phyloP scores from a whole-genome alignment of 257 asterid genomes.

The Anisodus tanguticus region DNA sequence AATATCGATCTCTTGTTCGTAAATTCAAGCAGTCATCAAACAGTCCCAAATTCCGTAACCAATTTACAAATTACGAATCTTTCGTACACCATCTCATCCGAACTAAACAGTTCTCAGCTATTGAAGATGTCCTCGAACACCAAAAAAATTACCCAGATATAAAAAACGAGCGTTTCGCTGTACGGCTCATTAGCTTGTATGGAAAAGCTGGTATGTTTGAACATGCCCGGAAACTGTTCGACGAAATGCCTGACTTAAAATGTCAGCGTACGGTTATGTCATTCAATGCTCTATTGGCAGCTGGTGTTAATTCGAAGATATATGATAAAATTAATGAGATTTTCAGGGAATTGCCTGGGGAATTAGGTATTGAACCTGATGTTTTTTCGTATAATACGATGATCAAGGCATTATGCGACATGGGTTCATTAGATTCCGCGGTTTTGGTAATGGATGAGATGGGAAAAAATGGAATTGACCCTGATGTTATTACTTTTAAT shows the following conservation, averaged over 20 bases:
- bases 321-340: neutral
- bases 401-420: neutral
- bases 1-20: neutral
- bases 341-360: conserved; percentile 20
- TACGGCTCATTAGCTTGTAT: conserved; percentile 41
- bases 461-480: neutral
- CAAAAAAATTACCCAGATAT: conserved; percentile 38
- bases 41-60: conserved; percentile 24
- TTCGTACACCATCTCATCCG: conserved; percentile 27
- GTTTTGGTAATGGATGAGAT: neutral
- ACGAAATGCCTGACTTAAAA: conserved; percentile 46
- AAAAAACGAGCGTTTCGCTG: conserved; percentile 25
- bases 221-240: conserved; percentile 50
- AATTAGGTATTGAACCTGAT: neutral
- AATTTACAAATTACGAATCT: conserved; percentile 6
- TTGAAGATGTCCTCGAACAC: conserved; percentile 30
- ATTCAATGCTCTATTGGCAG: conserved; percentile 53
- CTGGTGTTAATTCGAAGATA: conserved; percentile 44
- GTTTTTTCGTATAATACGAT: neutral
- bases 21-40: conserved; percentile 33
- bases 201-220: conserved; percentile 49
- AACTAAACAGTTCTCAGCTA: conserved; percentile 31
- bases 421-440: neutral
- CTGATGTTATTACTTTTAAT: neutral
- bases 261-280: conserved; percentile 44